These are phyloP conservation scores for Boletellus sp. DNA, from an alignment of 1,284 basidiomycete species.

Conservation along the genomic window DNA sequence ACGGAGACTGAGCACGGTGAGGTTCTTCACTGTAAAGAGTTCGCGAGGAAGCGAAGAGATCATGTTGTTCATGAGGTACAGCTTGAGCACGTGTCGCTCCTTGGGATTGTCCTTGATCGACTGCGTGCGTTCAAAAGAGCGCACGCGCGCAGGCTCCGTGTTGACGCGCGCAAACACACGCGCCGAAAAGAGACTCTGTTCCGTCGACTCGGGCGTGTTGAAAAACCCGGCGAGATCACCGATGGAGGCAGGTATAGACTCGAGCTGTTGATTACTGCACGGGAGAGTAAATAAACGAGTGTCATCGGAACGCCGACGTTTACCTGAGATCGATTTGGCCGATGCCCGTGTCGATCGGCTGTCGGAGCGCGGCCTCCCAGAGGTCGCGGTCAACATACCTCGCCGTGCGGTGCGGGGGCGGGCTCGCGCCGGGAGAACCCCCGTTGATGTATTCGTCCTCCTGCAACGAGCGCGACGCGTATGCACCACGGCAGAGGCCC, in stretches of 20 bases:
- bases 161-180: constrained; percentile 19
- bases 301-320: too few species aligned
- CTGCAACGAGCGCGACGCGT: constrained; percentile 23
- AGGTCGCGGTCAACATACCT: constrained; percentile 25
- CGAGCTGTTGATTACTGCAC: constrained; percentile 23
- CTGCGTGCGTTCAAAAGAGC: constrained; percentile 31
- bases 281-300: not conserved
- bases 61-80: constrained; percentile 30
- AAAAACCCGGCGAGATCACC: constrained; percentile 25
- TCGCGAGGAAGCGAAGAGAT: constrained; percentile 27
- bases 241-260: constrained; percentile 26
- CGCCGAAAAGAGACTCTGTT: constrained; percentile 22
- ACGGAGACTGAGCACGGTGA: constrained; percentile 34
- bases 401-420: constrained; percentile 17
- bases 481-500: constrained; percentile 6
- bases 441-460: constrained; percentile 19
- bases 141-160: constrained; percentile 24
- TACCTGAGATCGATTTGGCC: constrained; percentile 36
- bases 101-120: constrained; percentile 33
- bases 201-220: constrained; percentile 30
- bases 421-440: constrained; percentile 8
- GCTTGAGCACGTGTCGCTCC: constrained; percentile 32
- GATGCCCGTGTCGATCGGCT: constrained; percentile 29
- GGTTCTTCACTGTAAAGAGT: constrained; percentile 27
- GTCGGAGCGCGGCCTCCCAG: constrained; percentile 29